These are phyloP conservation scores for Blastobotrys serpentis DNA, from an alignment of 1,139 yeast genomes.

Conservation along the genomic window DNA sequence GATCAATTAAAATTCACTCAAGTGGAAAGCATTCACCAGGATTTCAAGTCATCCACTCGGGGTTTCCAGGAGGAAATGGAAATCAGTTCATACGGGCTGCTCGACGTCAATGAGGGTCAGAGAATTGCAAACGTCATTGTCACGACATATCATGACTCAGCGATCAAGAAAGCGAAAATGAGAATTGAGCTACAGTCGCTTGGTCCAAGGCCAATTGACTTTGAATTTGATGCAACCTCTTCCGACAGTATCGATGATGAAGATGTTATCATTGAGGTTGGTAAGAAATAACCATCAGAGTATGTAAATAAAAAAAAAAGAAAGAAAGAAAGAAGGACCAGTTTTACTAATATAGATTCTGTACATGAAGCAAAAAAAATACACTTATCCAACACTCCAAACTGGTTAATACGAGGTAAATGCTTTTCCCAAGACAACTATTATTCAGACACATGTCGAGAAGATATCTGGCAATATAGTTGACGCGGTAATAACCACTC, in stretches of 20 bases:
- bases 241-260: conserved; percentile 5
- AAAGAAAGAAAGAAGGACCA: neutral
- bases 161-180: conserved; percentile 18
- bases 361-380: too few relatives aligned
- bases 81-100: conserved; percentile 23
- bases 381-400: too few relatives aligned
- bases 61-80: conserved; percentile 30
- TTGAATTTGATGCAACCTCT: conserved; percentile 12
- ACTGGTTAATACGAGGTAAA: too few relatives aligned
- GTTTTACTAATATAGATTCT: neutral
- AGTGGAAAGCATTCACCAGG: conserved; percentile 28
- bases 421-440: too few relatives aligned
- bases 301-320: neutral
- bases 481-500: too few relatives aligned
- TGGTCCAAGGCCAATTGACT: conserved; percentile 8
- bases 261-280: conserved; percentile 16
- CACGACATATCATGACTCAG: conserved; percentile 15
- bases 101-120: conserved; percentile 2
- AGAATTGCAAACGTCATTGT: conserved; percentile 26
- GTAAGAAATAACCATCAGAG: conserved; percentile 1
- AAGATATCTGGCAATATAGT: too few relatives aligned
- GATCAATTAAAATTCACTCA: conserved; percentile 23
- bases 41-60: conserved; percentile 27
- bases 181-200: conserved; percentile 23
- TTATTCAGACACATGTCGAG: too few relatives aligned